Base-by-base conservation (phyloP, 2,329 filamentous ascomycete species). In the Pyricularia grisea region DNA sequence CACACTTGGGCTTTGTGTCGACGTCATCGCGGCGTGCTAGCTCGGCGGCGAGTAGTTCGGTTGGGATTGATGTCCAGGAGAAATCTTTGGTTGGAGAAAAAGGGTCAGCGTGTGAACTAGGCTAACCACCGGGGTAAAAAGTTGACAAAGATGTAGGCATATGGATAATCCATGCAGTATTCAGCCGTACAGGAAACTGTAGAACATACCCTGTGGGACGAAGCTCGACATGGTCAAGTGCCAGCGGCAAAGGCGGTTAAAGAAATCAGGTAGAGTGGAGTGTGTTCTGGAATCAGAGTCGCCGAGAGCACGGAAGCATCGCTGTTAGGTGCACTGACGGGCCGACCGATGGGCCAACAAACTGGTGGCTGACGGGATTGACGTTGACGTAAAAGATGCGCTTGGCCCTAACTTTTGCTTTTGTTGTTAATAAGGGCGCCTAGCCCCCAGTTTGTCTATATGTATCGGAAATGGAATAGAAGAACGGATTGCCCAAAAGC, bases 41-140 rank as follows among this genome's bases (percentile, higher is more conserved):
- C 75, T 88, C 86, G 71, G 83, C 83, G 66, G 82, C 80, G 66
- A 88, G 81, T 58, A 83, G 69, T 55, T 83, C 78, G 70, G 85
- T 87, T 3, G 86, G 79, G 50, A 87, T 78, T n/a, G 80, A 81
- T 64, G 83, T 79, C 83, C 84, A 81, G 33, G 76, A 75, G 58
- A 74, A 72, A 72, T 78, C 80, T 81, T 25, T 14, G 1, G 9
- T 27, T 20, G 30, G 30, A 17, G 9, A n/a, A 2, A 3, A 66
- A 33, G 9, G n/a, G n/a, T 66, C 27, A 65, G 27, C n/a, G 33
- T 28, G 31, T 14, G 23, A 27, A n/a, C 2, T 61, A 25, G 58
- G 58, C 17, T n/a, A 6, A 2, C 42, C n/a, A 50, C 5, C 20
- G 20, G 17, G 5, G 42, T 50, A n/a, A 9, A 50, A 36, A 36